Evolutionary conservation across 1,284 basidiomycete genomes (phyloP), one percentile per base, ranked within the genome.

Genomic region (Ceratobasidium sp.): DNA sequence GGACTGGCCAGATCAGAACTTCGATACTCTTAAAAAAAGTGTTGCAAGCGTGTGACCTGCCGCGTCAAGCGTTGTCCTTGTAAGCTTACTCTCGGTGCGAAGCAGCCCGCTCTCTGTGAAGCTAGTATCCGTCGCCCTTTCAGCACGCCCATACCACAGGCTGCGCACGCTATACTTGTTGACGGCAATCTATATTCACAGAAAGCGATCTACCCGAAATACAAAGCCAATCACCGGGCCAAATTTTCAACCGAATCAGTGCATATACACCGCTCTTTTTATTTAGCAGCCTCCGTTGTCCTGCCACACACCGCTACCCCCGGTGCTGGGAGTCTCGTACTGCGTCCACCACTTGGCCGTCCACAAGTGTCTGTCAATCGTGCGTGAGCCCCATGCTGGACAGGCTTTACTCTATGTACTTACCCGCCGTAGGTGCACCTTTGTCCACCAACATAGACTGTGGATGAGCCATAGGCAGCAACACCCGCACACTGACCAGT

Each of bases 291-390:
- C 46, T 8, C 69, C 69, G 22, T 46, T 48, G 46, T 62, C 69
- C 58, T 61, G 56, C 69, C 69, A 72, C 41, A 72, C 69, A 53
- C 69, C 69, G 34, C 58, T 72, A 34, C 69, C 69, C 29, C 69
- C 69, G n/a, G 69, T 72, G 46, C 69, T 72, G 11, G 77, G 78
- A 56, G 74, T 76, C 31, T 78, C 78, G 34, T 59, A 69, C 56
- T 78, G 74, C 1, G 78, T 77, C 78, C 78, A 78, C 77, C 77
- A 78, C 54, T 77, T 76, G 37, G 69, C 69, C 6, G 69, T 72
- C 69, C 69, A 72, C 48, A 62, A 27, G 16, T 62, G 69, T 27
- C 69, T 72, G 14, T 27, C 5, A 53, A 59, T 34, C 22, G n/a
- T 6, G 29, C 19, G 13, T 51, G 1, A 69, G 39, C 19, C 1